Percentiles rank a stretch among this genome's conserved stretches.
Conservation (phyloP, 306 rosid species). For the Corylus heterophylla region DNA sequence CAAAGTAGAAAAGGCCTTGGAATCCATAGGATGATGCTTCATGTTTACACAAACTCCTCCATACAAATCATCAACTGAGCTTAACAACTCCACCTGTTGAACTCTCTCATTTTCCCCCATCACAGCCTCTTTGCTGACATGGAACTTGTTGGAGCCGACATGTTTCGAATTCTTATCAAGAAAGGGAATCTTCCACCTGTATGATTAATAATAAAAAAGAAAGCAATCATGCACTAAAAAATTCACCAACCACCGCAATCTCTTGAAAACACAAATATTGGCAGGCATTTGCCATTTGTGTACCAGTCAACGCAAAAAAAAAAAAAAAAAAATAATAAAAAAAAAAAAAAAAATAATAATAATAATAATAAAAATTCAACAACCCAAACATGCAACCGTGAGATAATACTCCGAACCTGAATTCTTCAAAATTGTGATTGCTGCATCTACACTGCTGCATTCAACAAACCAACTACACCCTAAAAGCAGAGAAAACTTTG, state of each 20-base stretch:
- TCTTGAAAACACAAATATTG: constrained; percentile 23
- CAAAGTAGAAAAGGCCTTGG: constrained; percentile 45
- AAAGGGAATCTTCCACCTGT: constrained; percentile 19
- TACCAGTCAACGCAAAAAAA: too few relatives aligned
- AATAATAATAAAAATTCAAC: too few relatives aligned
- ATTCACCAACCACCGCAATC: neutral
- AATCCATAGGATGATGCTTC: constrained; percentile 50
- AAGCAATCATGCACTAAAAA: neutral
- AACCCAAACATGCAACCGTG: too few relatives aligned
- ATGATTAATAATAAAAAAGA: neutral
- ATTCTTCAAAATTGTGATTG: constrained; percentile 55
- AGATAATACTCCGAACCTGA: too few relatives aligned
- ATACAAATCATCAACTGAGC: constrained; percentile 51
- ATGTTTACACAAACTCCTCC: constrained; percentile 69
- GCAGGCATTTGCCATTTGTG: too few relatives aligned
- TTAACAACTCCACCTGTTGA: constrained; percentile 34
- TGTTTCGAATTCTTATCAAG: constrained; percentile 14
- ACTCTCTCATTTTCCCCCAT: constrained; percentile 9
- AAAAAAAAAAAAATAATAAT: too few relatives aligned
- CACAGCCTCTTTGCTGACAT: constrained; percentile 21
- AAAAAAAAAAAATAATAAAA: too few relatives aligned
- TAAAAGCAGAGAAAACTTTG: neutral
- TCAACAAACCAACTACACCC: constrained; percentile 80
- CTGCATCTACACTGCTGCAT: constrained; percentile 67
- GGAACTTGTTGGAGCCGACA: constrained; percentile 32